Evolutionary conservation across 148 eudicot genomes (phyloP).

Genomic region (Rhododendron vialii): DNA sequence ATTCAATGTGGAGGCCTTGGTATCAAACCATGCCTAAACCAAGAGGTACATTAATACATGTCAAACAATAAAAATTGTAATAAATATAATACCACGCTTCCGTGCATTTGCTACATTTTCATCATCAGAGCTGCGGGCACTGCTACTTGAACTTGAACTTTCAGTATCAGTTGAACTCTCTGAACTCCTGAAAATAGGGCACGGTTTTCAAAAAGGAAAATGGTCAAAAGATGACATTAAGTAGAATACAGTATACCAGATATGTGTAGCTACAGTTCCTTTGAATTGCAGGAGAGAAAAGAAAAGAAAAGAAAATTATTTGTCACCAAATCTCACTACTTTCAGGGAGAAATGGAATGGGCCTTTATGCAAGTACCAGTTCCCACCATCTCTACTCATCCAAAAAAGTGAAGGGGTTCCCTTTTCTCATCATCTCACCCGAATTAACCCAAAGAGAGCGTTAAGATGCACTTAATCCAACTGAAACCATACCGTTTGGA

Average conservation of each 20-base stretch:
- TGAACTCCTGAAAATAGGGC: constrained; percentile 43
- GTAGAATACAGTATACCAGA: background rate
- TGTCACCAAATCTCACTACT: background rate
- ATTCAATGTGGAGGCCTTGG: background rate
- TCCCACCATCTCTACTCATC: background rate
- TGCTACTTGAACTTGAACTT: constrained; percentile 39
- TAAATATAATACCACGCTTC: constrained; percentile 22
- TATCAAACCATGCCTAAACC: background rate
- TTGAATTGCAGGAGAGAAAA: background rate
- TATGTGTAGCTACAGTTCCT: background rate
- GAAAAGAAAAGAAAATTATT: background rate
- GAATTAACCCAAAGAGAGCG: background rate
- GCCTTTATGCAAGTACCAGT: background rate
- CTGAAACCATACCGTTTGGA: constrained; percentile 39
- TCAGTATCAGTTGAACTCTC: constrained; percentile 66
- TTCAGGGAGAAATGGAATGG: background rate
- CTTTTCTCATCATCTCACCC: background rate
- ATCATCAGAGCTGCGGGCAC: constrained; percentile 56
- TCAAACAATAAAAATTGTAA: background rate
- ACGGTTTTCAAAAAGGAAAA: constrained; percentile 3
- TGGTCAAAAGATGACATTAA: constrained; percentile 1
- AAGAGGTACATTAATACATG: background rate
- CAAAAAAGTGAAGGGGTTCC: background rate
- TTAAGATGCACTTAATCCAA: background rate
- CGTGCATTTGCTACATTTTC: constrained; percentile 33